A percentile compares a stretch with the other conserved stretches of the same genome.
Evolutionary conservation across 2,329 filamentous ascomycete species (phyloP).

Genomic region (Aureobasidium sp.): DNA sequence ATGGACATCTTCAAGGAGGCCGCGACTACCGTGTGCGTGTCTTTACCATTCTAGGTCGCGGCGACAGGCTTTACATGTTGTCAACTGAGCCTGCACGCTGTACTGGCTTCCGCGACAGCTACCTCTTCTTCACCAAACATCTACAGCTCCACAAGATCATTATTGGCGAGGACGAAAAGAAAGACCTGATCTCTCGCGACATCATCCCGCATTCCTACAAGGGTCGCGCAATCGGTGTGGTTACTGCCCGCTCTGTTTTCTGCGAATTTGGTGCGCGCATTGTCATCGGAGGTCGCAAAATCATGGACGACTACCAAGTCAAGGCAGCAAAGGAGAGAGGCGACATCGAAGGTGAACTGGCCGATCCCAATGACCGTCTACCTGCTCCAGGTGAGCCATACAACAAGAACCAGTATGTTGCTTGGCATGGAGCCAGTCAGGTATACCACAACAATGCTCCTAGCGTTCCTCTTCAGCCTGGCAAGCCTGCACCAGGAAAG

Average conservation of each 20-base stretch:
- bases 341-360: constrained; percentile 77
- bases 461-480: constrained; percentile 63
- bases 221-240: constrained; percentile 91
- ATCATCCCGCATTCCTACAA: constrained; percentile 99
- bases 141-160: constrained; percentile 96
- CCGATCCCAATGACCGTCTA: constrained; percentile 78
- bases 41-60: constrained; percentile 80
- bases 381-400: constrained; percentile 74
- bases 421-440: constrained; percentile 93
- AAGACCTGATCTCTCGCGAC: constrained; percentile 87
- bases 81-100: constrained; percentile 96
- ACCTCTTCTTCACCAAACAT: constrained; percentile 98
- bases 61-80: constrained; percentile 89
- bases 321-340: constrained; percentile 66
- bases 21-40: constrained; percentile 93
- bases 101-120: constrained; percentile 94
- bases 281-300: constrained; percentile 77
- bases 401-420: constrained; percentile 98
- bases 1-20: constrained; percentile 71
- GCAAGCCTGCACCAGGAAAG: constrained; percentile 68
- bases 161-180: constrained; percentile 93
- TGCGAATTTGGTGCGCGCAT: constrained; percentile 93
- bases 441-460: constrained; percentile 79
- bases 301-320: constrained; percentile 86
- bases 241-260: constrained; percentile 93